A percentile compares a stretch with the other conserved stretches of the same genome.
Evolutionary conservation across 495 filamentous ascomycete species (phyloP).

Genomic region (Entonaema liquescens): DNA sequence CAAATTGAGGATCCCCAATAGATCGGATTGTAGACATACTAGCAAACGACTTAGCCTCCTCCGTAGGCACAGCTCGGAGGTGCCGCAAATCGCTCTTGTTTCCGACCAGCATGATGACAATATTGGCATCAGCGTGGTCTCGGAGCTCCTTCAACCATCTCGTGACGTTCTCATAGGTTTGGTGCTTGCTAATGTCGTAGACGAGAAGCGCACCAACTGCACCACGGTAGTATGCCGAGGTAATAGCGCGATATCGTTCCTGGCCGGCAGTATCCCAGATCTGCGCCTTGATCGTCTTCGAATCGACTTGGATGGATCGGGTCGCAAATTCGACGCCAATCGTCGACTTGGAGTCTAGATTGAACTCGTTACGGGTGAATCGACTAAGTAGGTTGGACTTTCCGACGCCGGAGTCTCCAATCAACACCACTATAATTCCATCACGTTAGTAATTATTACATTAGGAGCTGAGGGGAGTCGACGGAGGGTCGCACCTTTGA

Average conservation of each 20-base stretch:
- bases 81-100: slow-evolving; percentile 99
- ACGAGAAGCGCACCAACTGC: slow-evolving; percentile 97
- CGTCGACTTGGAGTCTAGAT: slow-evolving; percentile 99
- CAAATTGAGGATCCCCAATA: slow-evolving; percentile 14
- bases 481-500: slow-evolving; percentile 78
- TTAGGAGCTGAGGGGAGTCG: slow-evolving; percentile 4
- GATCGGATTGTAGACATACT: slow-evolving; percentile 66
- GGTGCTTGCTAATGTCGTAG: slow-evolving; percentile 99
- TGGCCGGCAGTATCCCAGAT: slow-evolving; percentile 99
- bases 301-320: slow-evolving; percentile 97
- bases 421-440: slow-evolving; percentile 81
- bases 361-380: slow-evolving; percentile 99
- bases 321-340: slow-evolving; percentile 99
- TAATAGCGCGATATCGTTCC: slow-evolving; percentile 98
- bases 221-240: slow-evolving; percentile 97
- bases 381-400: slow-evolving; percentile 99
- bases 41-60: slow-evolving; percentile 98
- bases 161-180: slow-evolving; percentile 98
- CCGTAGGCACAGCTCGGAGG: slow-evolving; percentile 94
- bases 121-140: slow-evolving; percentile 98
- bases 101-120: slow-evolving; percentile 99
- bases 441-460: slow-evolving; percentile 46
- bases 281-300: slow-evolving; percentile 99
- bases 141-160: slow-evolving; percentile 99
- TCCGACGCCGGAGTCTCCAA: slow-evolving; percentile 98